Base-by-base conservation (phyloP, 164 flowering plant genomes). In the Nymphaea thermarum region DNA sequence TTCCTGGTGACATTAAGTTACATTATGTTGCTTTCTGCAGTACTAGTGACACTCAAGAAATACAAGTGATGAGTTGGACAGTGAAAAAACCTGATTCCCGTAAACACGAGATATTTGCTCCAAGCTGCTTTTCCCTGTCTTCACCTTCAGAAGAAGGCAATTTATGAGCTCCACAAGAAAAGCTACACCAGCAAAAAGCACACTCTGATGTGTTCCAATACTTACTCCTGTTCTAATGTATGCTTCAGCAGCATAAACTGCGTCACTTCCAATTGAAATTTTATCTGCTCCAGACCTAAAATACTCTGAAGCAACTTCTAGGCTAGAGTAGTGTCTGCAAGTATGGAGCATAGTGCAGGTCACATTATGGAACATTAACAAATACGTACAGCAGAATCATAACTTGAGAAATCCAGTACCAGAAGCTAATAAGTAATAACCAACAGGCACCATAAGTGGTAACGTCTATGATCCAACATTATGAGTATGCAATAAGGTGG, bases 281-380 rank as follows among this genome's bases (percentile, higher is more conserved):
- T 94, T 94, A 77, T 94, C 98, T 65, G 98, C 98, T 71, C 98
- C 98, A 62, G 97, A 94, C 77, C 98, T 82, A 71, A 94, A 94
- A 82, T 94, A 94, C 74, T 94, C 98, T 67, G 98, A 83, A 70
- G 97, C 97, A 77, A 94, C 98, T 80, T 91, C 96, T 80, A 94
- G 81, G 77, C 98, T 91, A 57, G 96, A 77, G 73, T 94, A 91
- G 75, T 85, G 75, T 86, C 98, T 93, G 82, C 14, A 61, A 6
- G 15, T 45, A 5, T 5, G 53, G 53, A 45, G 11, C 5, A 45
- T 10, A 45, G 1, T 45, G 53, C 53, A 45, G 53, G 53, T 45
- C 53, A 45, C 53, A 5, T 10, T 45, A 45, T 10, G 5, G 53
- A 45, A 45, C 7, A 45, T 61, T 25, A 25, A 1, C 15, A 61